Base-by-base conservation (phyloP, 345 rosid species). In the Salix suchowensis region DNA sequence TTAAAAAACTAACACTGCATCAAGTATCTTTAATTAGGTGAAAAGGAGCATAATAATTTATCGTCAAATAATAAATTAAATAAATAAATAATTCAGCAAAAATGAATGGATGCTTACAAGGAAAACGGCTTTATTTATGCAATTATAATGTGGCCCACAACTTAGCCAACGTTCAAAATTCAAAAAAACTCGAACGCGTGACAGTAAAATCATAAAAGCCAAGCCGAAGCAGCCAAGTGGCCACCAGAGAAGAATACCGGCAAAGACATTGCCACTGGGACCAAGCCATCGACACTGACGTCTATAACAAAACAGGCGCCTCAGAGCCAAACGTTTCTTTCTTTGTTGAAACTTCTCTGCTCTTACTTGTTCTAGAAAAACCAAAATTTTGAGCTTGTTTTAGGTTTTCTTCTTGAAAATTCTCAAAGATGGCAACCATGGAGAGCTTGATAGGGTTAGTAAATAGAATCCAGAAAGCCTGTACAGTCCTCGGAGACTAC, bases 401-500 rank as follows among this genome's bases (percentile, higher is more conserved):
- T 5, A 26, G 21, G 4, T 19, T 5, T 67, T 26, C n/a, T 44
- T 12, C 36, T 34, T 36, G 69, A 40, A 37, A 44, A 46, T 71
- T n/a, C 6, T 9, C 4, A 39, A 58, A 67, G 66, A 80, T 80
- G 81, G 44, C 81, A 61, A 81, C 81, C 5, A 81, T 81, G 84
- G 84, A 81, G 84, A 81, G 84, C 84, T 77, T 81, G 77, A 81
- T 81, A 15, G 81, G 84, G 24, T 44, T 81, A 36, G 84, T 81
- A 7, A 81, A 81, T n/a, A 73, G 84, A 37, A 81, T 81, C 12
- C 84, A 81, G 80, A 81, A 76, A 65, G 84, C 84, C 16, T 81
- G 84, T 55, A 81, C 84, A 1, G 84, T 64, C 16, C 84, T 81
- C 44, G 84, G 84, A 12, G 84, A 81, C 72, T 77, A 81, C 32